Percentiles rank a stretch among this genome's conserved stretches.
Conservation (phyloP, 805 yeast species). For the Metschnikowia cerradonensis region DNA sequence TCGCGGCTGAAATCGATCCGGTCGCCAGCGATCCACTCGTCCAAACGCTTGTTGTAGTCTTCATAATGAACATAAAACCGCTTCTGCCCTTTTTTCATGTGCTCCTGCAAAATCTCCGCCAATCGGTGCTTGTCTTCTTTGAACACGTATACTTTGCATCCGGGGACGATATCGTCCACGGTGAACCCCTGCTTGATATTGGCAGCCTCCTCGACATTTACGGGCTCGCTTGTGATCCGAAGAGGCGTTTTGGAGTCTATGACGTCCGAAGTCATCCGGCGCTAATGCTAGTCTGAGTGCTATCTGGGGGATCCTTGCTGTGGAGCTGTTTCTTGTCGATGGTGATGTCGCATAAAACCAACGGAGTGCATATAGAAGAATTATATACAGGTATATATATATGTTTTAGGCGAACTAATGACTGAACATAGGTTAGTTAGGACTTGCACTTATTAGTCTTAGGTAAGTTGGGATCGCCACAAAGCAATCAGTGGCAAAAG, state of each 20-base stretch:
- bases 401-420: too few species aligned
- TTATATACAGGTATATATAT: too few species aligned
- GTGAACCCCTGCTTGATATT: conserved; percentile 18
- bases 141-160: conserved; percentile 76
- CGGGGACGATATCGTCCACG: conserved; percentile 55
- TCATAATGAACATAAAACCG: conserved; percentile 91
- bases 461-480: too few species aligned
- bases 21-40: conserved; percentile 83
- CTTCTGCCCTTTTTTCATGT: conserved; percentile 67
- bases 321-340: neutral
- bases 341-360: too few species aligned
- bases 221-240: conserved; percentile 5
- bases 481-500: neutral
- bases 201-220: neutral
- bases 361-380: too few species aligned
- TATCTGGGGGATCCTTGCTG: too few species aligned
- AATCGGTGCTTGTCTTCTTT: conserved; percentile 77
- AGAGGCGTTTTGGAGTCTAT: conserved; percentile 9
- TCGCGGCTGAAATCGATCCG: conserved; percentile 71
- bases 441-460: too few species aligned
- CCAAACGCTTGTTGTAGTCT: conserved; percentile 92
- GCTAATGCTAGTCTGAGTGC: too few species aligned
- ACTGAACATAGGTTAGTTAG: too few species aligned
- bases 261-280: conserved; percentile 2
- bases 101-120: conserved; percentile 82